These are phyloP conservation scores for Fusarium abutilonis DNA, from an alignment of 2,329 filamentous ascomycete species.

Conservation along the genomic window DNA sequence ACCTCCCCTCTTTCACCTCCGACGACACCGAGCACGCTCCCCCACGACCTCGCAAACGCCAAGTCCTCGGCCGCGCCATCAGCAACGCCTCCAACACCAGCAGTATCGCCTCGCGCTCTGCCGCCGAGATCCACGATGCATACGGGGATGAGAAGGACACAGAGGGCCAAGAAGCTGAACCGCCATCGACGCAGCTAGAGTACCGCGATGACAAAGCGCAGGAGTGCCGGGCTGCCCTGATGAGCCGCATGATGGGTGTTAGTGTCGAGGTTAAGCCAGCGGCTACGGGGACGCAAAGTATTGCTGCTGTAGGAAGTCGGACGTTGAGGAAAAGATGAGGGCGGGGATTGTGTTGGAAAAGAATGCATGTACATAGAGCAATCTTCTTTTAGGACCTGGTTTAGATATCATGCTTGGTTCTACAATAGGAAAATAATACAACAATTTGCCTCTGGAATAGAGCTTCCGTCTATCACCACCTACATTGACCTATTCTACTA, in stretches of 20 bases:
- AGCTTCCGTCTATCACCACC: no score
- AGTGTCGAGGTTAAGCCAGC: constrained; percentile 30
- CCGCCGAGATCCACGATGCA: constrained; percentile 43
- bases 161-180: constrained; percentile 46
- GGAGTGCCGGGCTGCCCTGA: constrained; percentile 55
- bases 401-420: constrained; percentile 5
- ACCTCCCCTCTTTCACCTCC: constrained; percentile 26
- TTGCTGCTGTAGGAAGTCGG: constrained; percentile 27
- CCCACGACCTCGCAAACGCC: constrained; percentile 53
- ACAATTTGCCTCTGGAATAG: neutral
- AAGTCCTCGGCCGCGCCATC: constrained; percentile 66
- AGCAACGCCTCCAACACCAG: constrained; percentile 67
- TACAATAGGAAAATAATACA: neutral
- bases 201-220: constrained; percentile 63
- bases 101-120: constrained; percentile 56
- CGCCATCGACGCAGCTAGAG: constrained; percentile 62
- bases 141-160: constrained; percentile 38
- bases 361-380: neutral
- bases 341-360: neutral
- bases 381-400: constrained; percentile 6
- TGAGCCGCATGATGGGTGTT: constrained; percentile 56
- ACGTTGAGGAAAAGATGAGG: constrained; percentile 40
- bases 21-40: constrained; percentile 28
- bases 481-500: neutral
- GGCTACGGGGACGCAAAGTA: constrained; percentile 6